phyloP scores from a whole-genome alignment of 179 eudicot genomes.

The Nepenthes alata region DNA sequence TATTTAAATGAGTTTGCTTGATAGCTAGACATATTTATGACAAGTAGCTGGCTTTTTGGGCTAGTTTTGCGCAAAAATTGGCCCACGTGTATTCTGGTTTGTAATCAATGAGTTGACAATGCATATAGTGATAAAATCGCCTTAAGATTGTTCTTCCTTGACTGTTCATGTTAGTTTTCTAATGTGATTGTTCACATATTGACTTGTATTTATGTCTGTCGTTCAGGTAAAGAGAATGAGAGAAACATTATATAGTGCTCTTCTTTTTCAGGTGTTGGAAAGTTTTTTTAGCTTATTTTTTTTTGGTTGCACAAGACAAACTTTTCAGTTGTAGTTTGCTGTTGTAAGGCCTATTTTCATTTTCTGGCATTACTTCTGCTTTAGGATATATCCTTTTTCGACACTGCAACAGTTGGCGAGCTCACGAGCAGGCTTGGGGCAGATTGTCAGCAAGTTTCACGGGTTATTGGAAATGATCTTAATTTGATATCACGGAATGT shows the following conservation, averaged over 20 bases:
- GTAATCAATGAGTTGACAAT: background rate
- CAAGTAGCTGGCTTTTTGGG: no score
- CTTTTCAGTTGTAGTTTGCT: slow-evolving; percentile 2
- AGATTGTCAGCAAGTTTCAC: slow-evolving; percentile 98
- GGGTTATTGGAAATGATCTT: slow-evolving; percentile 94
- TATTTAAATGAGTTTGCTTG: background rate
- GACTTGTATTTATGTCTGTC: background rate
- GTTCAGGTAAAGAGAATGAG: slow-evolving; percentile 95
- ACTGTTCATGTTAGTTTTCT: no score
- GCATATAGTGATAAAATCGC: background rate
- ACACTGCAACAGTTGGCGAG: slow-evolving; percentile 83
- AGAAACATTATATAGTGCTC: slow-evolving; percentile 77
- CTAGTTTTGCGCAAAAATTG: no score
- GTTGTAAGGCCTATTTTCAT: slow-evolving; percentile 1
- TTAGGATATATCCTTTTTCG: slow-evolving; percentile 91
- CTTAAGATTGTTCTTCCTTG: background rate
- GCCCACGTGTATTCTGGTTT: background rate
- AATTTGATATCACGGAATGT: slow-evolving; percentile 79
- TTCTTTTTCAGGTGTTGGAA: slow-evolving; percentile 70
- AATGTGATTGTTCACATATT: no score
- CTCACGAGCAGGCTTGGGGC: slow-evolving; percentile 99
- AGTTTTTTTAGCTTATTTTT: background rate
- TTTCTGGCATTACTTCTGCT: slow-evolving; percentile 11
- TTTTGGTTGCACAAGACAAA: background rate
- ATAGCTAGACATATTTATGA: background rate